These are phyloP conservation scores for Colletotrichum chlorophyti DNA, from an alignment of 2,329 filamentous ascomycete genomes.

Conservation along the genomic window DNA sequence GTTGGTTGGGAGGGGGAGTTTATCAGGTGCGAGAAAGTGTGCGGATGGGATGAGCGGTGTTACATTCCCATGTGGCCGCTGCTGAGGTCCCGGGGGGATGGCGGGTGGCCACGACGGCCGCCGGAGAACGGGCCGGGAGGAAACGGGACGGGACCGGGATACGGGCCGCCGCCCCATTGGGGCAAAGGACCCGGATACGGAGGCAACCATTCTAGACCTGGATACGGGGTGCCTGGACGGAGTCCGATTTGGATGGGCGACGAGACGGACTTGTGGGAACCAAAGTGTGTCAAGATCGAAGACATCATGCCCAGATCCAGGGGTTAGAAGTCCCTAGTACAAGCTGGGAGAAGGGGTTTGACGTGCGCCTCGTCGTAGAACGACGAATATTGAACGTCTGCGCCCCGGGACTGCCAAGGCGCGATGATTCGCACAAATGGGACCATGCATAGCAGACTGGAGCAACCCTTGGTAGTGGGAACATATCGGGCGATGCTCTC, in stretches of 20 bases:
- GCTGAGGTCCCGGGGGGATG: constrained; percentile 24
- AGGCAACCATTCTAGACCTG: neutral
- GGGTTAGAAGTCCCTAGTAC: neutral
- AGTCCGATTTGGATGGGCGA: constrained; percentile 27
- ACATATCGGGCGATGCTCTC: too few species aligned
- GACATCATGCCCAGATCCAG: constrained; percentile 23
- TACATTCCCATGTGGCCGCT: constrained; percentile 60
- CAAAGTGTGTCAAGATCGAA: constrained; percentile 34
- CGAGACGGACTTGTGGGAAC: constrained; percentile 35
- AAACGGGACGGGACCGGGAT: constrained; percentile 21
- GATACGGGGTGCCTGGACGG: constrained; percentile 8
- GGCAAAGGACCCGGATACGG: constrained; percentile 6
- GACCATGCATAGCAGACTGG: neutral
- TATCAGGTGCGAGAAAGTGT: constrained; percentile 46
- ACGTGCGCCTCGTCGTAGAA: too few species aligned
- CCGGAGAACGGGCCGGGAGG: neutral
- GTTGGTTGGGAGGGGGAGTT: constrained; percentile 57
- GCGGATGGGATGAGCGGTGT: constrained; percentile 51
- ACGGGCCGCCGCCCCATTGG: constrained; percentile 1
- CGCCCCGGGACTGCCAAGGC: too few species aligned
- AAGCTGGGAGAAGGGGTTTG: neutral
- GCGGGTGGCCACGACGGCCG: constrained; percentile 24
- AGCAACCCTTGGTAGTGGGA: too few species aligned
- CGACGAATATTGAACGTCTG: too few species aligned
- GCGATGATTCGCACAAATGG: neutral